Conservation (phyloP, 805 yeast genomes). For the Pichia ethanolica region DNA sequence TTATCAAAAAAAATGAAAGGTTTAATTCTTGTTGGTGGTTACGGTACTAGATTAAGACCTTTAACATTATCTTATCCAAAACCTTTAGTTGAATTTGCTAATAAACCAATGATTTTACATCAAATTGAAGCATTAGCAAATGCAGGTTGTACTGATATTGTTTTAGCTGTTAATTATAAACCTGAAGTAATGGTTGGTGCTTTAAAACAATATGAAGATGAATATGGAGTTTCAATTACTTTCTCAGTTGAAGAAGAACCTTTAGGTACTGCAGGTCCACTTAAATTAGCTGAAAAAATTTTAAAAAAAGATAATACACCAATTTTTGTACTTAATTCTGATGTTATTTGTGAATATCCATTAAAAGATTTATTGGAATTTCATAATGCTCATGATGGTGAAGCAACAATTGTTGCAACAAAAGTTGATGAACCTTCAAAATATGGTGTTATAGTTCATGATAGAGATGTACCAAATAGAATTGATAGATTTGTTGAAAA, state of each 20-base stretch:
- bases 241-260: slow-evolving; percentile 99
- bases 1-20: slow-evolving; percentile 60
- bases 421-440: slow-evolving; percentile 99
- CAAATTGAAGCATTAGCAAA: slow-evolving; percentile 96
- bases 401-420: slow-evolving; percentile 98
- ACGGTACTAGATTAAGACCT: slow-evolving; percentile 99
- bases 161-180: slow-evolving; percentile 96
- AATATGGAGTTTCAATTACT: slow-evolving; percentile 90
- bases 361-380: slow-evolving; percentile 84
- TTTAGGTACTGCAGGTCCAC: slow-evolving; percentile 98
- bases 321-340: slow-evolving; percentile 95
- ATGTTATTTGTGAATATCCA: slow-evolving; percentile 98
- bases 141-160: slow-evolving; percentile 98
- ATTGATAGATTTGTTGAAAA: slow-evolving; percentile 98
- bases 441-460: slow-evolving; percentile 98
- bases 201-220: slow-evolving; percentile 86
- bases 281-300: slow-evolving; percentile 91
- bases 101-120: slow-evolving; percentile 98
- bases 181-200: slow-evolving; percentile 99
- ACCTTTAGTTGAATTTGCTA: slow-evolving; percentile 96
- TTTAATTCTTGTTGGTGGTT: slow-evolving; percentile 97
- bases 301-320: slow-evolving; percentile 93
- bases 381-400: slow-evolving; percentile 95
- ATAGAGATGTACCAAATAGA: slow-evolving; percentile 88
- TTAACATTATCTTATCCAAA: slow-evolving; percentile 90